These are phyloP conservation scores for Starmerella riodocensis DNA, from an alignment of 805 yeast species.

Conservation along the genomic window DNA sequence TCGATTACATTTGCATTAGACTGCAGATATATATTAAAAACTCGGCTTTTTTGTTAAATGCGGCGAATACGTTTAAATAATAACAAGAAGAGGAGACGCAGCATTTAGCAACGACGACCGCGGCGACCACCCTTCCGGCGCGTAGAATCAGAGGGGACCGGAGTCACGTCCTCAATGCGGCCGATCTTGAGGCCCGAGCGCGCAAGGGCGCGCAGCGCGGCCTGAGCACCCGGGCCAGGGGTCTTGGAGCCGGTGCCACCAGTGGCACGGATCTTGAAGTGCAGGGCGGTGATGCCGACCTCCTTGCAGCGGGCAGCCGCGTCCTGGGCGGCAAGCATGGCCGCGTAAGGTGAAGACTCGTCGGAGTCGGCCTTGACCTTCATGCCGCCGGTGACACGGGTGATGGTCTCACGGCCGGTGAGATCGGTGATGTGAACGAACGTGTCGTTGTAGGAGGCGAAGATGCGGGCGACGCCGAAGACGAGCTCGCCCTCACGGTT, in stretches of 20 bases:
- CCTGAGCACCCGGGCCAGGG: slow-evolving; percentile 99
- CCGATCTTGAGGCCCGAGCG: slow-evolving; percentile 99
- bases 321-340: slow-evolving; percentile 99
- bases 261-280: slow-evolving; percentile 98
- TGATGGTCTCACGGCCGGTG: slow-evolving; percentile 98
- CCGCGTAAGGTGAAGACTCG: slow-evolving; percentile 99
- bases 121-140: slow-evolving; percentile 99
- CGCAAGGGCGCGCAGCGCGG: slow-evolving; percentile 97
- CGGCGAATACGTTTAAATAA: slow-evolving; percentile 17
- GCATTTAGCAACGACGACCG: slow-evolving; percentile 90
- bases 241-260: slow-evolving; percentile 99
- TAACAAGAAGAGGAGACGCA: slow-evolving; percentile 12
- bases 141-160: slow-evolving; percentile 99
- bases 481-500: slow-evolving; percentile 96
- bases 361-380: slow-evolving; percentile 99
- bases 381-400: slow-evolving; percentile 99
- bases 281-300: slow-evolving; percentile 99
- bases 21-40: neutral
- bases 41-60: slow-evolving; percentile 4
- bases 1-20: neutral
- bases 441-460: slow-evolving; percentile 99
- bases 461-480: slow-evolving; percentile 99
- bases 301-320: slow-evolving; percentile 98
- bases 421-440: slow-evolving; percentile 99
- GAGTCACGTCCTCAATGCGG: slow-evolving; percentile 99